Evolutionary conservation across 2,329 filamentous ascomycete species (phyloP), one percentile per base, ranked within the genome.

Genomic region (Fusarium mexicanum): DNA sequence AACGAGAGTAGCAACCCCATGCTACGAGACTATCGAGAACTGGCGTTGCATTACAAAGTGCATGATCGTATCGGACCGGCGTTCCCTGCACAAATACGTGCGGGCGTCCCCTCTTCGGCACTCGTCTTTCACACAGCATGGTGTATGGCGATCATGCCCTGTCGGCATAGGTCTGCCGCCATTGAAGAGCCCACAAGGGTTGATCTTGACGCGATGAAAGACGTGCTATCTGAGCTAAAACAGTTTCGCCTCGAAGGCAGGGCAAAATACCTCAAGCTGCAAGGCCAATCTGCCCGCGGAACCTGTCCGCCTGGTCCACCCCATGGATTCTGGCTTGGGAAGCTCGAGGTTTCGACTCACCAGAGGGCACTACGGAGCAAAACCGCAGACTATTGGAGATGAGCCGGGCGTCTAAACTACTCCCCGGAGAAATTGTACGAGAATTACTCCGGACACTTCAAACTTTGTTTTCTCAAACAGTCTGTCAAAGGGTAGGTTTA

Each of bases 41-140:
- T 87, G 69, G 81, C 86, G 29, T 68, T 83, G 35, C 76, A 85
- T 24, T 63, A 81, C 2, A 69, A 72, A 7, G 69, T 88, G 18
- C 80, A 80, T 40, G 74, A 79, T n/a, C 71, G 77, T 29, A 75
- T 87, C 22, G 86, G 84, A 3, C 86, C 87, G 8, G 86, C 82
- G 10, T 86, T 85, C 12, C 86, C 88, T 18, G 80, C 81, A 26
- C 89, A 91, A 61, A 80, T 87, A 22, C 79, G 77, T 6, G 86
- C 87, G 0, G 89, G 89, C 3, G 87, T 86, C 9, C 88, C 88
- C 9, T 54, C 78, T 2, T 80, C 82, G 0, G 80, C 82, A 2
- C 85, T 84, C 62, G 78, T 91, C 44, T 90, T 86, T 72, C 81
- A 85, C 35, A 84, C 82, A 3, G 88, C 88, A 1, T 91, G 89